Evolutionary conservation across 441 rosid species (phyloP), one percentile per base, ranked within the genome.

Genomic region (Erysimum cheiri): DNA sequence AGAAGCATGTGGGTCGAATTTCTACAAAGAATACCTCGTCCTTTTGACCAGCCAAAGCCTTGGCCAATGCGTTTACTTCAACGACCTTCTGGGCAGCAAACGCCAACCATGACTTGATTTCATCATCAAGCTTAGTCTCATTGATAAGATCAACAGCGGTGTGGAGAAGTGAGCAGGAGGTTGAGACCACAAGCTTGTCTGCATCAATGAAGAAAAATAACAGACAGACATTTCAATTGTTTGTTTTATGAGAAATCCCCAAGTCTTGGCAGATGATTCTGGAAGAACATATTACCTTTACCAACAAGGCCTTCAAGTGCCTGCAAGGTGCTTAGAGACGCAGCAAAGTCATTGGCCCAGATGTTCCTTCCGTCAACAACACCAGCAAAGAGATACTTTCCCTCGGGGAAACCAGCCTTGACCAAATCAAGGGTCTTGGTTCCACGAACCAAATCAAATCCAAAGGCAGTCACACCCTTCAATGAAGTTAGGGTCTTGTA

Each of bases 281-380:
- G 29, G 44, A 50, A 50, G 12, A 67, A 12, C 17, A 36, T 60
- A 8, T 48, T 75, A 90, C 98, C 99, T 88, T 90, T 86, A 79
- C 98, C 98, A 15, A 88, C 97, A 60, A 87, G 29, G 31, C 88
- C 87, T 79, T 88, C 94, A 71, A 94, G 91, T 58, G 80, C 78
- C 67, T 70, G 26, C 62, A 94, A 82, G 65, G 85, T 83, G 79
- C 70, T 73, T 36, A 92, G 83, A 70, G 98, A 94, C 63, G 85
- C 77, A 78, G 91, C 83, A 71, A 92, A 97, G 69, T 92, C 94
- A 60, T 92, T 92, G 67, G 98, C 98, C 99, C 99, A 94, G 80
- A 94, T 90, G 85, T 94, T 94, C 85, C 99, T 88, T 77, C 99
- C 99, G 72, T 94, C 99, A 77, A 92, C 98, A 55, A 94, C 92